phyloP scores from a whole-genome alignment of 1,139 yeast species.

The Debaryomyces nepalensis region DNA sequence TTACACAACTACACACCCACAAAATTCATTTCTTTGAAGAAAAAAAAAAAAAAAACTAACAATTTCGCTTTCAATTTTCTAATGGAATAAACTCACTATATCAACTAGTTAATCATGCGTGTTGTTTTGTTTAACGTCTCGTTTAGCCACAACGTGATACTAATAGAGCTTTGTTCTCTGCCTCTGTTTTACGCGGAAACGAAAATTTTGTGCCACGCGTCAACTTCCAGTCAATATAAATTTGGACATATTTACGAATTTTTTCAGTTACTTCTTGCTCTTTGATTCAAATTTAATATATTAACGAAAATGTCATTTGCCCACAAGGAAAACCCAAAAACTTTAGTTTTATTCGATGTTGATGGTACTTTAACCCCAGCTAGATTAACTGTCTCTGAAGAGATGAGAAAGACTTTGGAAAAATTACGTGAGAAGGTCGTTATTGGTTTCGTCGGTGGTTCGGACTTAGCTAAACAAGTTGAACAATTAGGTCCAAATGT shows the following conservation, averaged over 20 bases:
- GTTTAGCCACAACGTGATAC: too few species aligned
- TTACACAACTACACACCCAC: too few species aligned
- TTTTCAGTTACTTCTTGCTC: not conserved
- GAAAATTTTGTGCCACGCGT: constrained; percentile 11
- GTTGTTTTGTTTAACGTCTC: too few species aligned
- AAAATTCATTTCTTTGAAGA: too few species aligned
- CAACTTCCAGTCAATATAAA: constrained; percentile 2
- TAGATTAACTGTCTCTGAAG: constrained; percentile 79
- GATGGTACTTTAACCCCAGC: constrained; percentile 99
- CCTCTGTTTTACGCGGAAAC: constrained; percentile 2
- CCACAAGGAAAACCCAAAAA: constrained; percentile 58
- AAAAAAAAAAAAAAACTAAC: too few species aligned
- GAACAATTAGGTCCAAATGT: constrained; percentile 91
- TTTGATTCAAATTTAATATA: constrained; percentile 4
- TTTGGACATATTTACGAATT: constrained; percentile 4
- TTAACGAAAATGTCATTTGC: constrained; percentile 50
- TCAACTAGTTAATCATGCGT: too few species aligned
- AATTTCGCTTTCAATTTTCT: too few species aligned
- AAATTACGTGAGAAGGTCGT: constrained; percentile 88
- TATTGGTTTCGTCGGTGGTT: constrained; percentile 98
- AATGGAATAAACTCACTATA: too few species aligned
- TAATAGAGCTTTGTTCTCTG: too few species aligned
- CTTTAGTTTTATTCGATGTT: constrained; percentile 88
- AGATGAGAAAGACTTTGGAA: constrained; percentile 71
- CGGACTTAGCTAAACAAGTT: constrained; percentile 90